Conservation (phyloP, 768 basidiomycete genomes). For the Naganishia onofrii region DNA sequence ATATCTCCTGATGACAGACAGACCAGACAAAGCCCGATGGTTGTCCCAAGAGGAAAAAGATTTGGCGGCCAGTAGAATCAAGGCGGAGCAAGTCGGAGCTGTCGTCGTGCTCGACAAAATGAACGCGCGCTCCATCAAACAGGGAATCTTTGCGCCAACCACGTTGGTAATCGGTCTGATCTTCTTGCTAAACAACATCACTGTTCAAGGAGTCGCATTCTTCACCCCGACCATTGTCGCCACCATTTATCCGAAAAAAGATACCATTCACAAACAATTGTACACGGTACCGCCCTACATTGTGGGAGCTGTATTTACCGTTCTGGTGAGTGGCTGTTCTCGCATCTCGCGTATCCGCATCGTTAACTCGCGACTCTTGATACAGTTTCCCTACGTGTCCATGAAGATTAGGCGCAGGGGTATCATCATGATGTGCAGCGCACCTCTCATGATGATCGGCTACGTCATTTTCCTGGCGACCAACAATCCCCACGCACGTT, state of each 20-base stretch:
- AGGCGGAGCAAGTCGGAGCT: slow-evolving; percentile 38
- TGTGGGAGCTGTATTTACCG: slow-evolving; percentile 34
- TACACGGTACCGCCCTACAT: slow-evolving; percentile 35
- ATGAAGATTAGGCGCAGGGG: slow-evolving; percentile 35
- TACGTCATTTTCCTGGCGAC: slow-evolving; percentile 33
- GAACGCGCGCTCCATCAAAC: slow-evolving; percentile 24
- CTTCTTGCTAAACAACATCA: slow-evolving; percentile 44
- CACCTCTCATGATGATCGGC: slow-evolving; percentile 33
- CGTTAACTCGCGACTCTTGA: background rate
- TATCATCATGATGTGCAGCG: slow-evolving; percentile 32
- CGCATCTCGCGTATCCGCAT: background rate
- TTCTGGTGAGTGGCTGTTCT: slow-evolving; percentile 18
- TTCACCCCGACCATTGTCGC: slow-evolving; percentile 38
- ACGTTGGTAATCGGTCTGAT: slow-evolving; percentile 34
- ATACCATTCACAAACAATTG: slow-evolving; percentile 34
- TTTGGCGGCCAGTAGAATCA: slow-evolving; percentile 35
- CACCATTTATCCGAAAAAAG: slow-evolving; percentile 39
- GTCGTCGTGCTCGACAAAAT: slow-evolving; percentile 38
- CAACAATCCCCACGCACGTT: slow-evolving; percentile 28
- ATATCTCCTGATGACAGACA: slow-evolving; percentile 29
- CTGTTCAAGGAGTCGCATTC: slow-evolving; percentile 28
- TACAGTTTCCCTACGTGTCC: slow-evolving; percentile 33
- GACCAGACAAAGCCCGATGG: slow-evolving; percentile 24
- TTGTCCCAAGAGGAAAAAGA: slow-evolving; percentile 26
- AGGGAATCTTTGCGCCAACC: slow-evolving; percentile 31